A percentile compares a stretch with the other conserved stretches of the same genome.
These are phyloP conservation scores for Lophiostoma macrostomum DNA, from an alignment of 495 filamentous ascomycete species.

Conservation along the genomic window DNA sequence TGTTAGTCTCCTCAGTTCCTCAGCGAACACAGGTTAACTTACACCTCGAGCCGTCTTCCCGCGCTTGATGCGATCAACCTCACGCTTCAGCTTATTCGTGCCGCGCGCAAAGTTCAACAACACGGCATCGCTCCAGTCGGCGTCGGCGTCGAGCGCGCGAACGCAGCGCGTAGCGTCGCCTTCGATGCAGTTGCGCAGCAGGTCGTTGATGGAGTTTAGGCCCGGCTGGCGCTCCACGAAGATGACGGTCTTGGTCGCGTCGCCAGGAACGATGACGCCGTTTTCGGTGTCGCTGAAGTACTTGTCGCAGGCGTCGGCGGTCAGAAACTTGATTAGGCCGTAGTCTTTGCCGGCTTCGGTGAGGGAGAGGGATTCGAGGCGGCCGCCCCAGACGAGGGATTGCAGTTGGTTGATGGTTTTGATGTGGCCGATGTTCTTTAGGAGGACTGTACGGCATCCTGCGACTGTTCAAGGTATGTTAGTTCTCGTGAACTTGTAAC, in stretches of 20 bases:
- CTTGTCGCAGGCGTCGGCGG: conserved; percentile 40
- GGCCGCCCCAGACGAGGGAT: conserved; percentile 47
- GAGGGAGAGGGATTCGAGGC: conserved; percentile 40
- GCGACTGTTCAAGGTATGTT: conserved; percentile 37
- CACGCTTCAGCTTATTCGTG: conserved; percentile 34
- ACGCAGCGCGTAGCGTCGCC: conserved; percentile 45
- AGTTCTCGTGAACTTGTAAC: too few species aligned
- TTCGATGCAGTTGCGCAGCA: conserved; percentile 40
- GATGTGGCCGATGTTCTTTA: conserved; percentile 41
- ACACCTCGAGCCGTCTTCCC: conserved; percentile 38
- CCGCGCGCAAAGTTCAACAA: conserved; percentile 38
- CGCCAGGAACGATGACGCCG: conserved; percentile 40
- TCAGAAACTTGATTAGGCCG: conserved; percentile 46
- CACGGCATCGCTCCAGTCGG: conserved; percentile 36
- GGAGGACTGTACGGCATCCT: conserved; percentile 38
- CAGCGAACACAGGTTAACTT: conserved; percentile 28
- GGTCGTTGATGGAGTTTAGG: conserved; percentile 42
- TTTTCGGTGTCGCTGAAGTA: conserved; percentile 47
- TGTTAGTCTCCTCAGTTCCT: not conserved
- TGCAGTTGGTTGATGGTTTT: conserved; percentile 40
- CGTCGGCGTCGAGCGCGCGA: conserved; percentile 42
- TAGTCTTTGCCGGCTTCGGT: conserved; percentile 22
- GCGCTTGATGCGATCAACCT: conserved; percentile 44
- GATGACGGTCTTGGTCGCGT: conserved; percentile 21
- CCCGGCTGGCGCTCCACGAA: conserved; percentile 41